Evolutionary conservation across 352 stramenopile species (phyloP), one percentile per base, ranked within the genome.

Genomic region (Phytophthora palmivora): DNA sequence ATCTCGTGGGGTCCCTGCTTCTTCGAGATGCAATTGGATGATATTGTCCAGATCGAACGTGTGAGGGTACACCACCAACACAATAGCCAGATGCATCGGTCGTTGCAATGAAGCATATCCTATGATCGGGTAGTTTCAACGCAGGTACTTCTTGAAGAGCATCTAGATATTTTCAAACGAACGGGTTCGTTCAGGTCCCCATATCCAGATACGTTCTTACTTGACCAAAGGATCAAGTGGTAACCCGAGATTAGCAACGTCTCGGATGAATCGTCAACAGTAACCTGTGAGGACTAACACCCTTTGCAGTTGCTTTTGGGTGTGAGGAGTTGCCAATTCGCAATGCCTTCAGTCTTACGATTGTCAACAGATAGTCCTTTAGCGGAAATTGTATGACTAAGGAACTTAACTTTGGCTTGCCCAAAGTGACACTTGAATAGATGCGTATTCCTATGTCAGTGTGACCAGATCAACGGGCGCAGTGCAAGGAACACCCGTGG

Each of bases 211-310:
- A 24, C 19, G 19, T 5, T 65, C 42, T 11, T 71, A 63, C 45
- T 72, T 72, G 0, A 60, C 41, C n/a, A 79, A 26, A 14, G 45
- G n/a, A 48, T 54, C 55, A 7, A 76, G 43, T n/a, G 63, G 63
- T 4, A 76, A 22, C 4, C 26, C 67, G 4, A 32, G 33, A 71
- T 15, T 22, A 34, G 58, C 62, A 43, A 53, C 77, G 8, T 60
- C 45, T 38, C 18, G 46, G 34, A 75, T 75, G 43, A 75, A 77
- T 2, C 58, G 67, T 14, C 58, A 58, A 53, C 72, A 77, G 30
- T 72, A 79, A 6, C 71, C 33, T 2, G 48, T 38, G 0, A 79
- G 18, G 26, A 53, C 67, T 6, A 72, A 38, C 46, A 80, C 72
- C 11, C 45, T 75, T n/a, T 64, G 42, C 0, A 67, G 46, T 19